Percentiles rank a stretch among this genome's conserved stretches.
phyloP scores from a whole-genome alignment of 176 grass and related monocot species.

The Eleusine indica region DNA sequence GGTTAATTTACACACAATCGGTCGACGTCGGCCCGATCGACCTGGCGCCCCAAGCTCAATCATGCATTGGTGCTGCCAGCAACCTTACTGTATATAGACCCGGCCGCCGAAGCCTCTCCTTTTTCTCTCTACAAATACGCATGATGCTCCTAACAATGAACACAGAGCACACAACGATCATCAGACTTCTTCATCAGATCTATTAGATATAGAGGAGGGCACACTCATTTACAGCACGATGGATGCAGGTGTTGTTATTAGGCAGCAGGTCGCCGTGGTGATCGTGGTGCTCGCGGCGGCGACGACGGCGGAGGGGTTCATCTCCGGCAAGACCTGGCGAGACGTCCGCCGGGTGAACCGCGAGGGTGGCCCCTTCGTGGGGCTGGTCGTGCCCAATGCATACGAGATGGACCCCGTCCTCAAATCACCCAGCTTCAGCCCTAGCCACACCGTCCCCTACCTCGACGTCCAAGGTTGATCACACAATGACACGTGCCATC shows the following conservation, averaged over 20 bases:
- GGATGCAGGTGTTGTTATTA: not conserved
- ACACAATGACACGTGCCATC: not conserved
- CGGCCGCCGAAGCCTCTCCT: too few species aligned
- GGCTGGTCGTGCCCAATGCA: conserved; percentile 74
- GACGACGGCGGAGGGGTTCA: conserved; percentile 12
- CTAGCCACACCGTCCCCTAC: conserved; percentile 33
- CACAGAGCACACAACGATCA: not conserved
- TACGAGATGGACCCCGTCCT: conserved; percentile 77
- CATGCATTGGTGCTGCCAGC: too few species aligned
- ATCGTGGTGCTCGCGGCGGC: not conserved
- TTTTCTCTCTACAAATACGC: too few species aligned
- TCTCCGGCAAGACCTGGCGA: conserved; percentile 16
- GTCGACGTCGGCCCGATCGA: not conserved
- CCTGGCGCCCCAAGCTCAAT: not conserved
- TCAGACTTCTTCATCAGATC: not conserved
- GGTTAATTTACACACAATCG: too few species aligned
- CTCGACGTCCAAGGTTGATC: conserved; percentile 68
- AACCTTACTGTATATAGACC: too few species aligned
- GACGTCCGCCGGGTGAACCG: conserved; percentile 40
- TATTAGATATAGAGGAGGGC: not conserved
- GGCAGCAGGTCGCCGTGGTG: not conserved
- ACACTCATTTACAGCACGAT: not conserved
- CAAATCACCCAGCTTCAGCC: conserved; percentile 39
- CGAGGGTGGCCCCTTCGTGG: conserved; percentile 49
- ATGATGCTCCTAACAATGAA: too few species aligned